These are phyloP conservation scores for Leishmania mexicana DNA, from an alignment of 208 protist genomes.

Conservation along the genomic window DNA sequence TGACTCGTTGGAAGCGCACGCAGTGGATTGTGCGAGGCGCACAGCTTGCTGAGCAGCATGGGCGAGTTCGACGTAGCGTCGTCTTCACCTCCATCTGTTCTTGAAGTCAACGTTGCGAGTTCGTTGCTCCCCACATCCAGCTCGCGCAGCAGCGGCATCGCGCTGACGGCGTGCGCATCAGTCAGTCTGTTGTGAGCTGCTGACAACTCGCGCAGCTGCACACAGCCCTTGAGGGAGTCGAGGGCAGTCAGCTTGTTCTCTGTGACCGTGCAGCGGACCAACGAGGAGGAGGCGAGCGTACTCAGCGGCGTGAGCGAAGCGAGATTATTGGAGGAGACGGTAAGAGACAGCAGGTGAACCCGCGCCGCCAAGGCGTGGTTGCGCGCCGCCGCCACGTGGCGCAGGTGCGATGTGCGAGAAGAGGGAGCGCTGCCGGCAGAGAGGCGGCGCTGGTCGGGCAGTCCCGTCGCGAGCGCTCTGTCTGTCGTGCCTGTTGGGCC, in stretches of 20 bases:
- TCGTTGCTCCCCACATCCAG: conserved; percentile 71
- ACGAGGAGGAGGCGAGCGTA: conserved; percentile 15
- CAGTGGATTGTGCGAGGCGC: conserved; percentile 67
- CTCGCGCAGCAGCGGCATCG: conserved; percentile 50
- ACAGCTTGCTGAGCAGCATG: conserved; percentile 60
- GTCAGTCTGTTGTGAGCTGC: conserved; percentile 59
- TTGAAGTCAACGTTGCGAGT: conserved; percentile 15
- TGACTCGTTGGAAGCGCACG: conserved; percentile 1
- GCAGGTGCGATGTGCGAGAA: conserved; percentile 31
- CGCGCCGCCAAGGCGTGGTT: conserved; percentile 43
- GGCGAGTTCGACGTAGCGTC: conserved; percentile 8
- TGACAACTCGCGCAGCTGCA: conserved; percentile 42
- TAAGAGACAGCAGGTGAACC: conserved; percentile 36
- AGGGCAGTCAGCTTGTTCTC: conserved; percentile 57
- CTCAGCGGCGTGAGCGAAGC: conserved; percentile 47
- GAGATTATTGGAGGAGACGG: conserved; percentile 73
- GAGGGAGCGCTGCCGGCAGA: background rate
- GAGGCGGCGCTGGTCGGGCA: background rate
- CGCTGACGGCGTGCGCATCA: conserved; percentile 33
- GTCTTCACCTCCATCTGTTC: conserved; percentile 5
- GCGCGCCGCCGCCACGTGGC: conserved; percentile 64
- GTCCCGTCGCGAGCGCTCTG: background rate
- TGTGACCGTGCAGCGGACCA: conserved; percentile 16
- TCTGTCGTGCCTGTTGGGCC: background rate
- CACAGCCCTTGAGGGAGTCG: conserved; percentile 45